These are phyloP conservation scores for Zea luxurians DNA, from an alignment of 176 grass and related monocot species.

Conservation along the genomic window DNA sequence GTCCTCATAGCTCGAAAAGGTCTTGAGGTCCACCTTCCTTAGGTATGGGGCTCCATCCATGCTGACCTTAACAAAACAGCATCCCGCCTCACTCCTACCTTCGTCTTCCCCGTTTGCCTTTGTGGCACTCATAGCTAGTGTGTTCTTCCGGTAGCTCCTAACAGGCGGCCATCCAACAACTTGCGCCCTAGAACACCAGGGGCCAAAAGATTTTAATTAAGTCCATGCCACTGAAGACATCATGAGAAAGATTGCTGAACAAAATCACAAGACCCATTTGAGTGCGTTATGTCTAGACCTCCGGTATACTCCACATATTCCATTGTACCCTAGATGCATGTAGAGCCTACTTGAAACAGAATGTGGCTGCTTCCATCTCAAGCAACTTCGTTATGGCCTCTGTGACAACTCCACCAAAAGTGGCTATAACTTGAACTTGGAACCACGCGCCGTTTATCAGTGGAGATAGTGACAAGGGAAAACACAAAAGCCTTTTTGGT, in stretches of 20 bases:
- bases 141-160: slow-evolving; percentile 70
- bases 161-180: slow-evolving; percentile 79
- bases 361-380: background rate
- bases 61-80: slow-evolving; percentile 74
- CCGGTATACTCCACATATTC: background rate
- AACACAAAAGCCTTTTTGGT: background rate
- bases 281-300: background rate
- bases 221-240: background rate
- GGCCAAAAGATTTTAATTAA: background rate
- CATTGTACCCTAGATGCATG: background rate
- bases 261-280: background rate
- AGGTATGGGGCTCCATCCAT: slow-evolving; percentile 82
- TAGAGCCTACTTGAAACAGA: background rate
- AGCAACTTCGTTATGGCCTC: background rate
- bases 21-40: slow-evolving; percentile 83
- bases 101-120: slow-evolving; percentile 51
- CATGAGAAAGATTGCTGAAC: background rate
- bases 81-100: slow-evolving; percentile 47
- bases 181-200: slow-evolving; percentile 50
- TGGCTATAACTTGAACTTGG: background rate
- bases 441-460: background rate
- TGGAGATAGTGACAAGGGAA: background rate
- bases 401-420: background rate
- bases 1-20: slow-evolving; percentile 61
- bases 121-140: slow-evolving; percentile 44